Evolutionary conservation across 345 rosid species (phyloP).

Genomic region (Euphorbia lathyris): DNA sequence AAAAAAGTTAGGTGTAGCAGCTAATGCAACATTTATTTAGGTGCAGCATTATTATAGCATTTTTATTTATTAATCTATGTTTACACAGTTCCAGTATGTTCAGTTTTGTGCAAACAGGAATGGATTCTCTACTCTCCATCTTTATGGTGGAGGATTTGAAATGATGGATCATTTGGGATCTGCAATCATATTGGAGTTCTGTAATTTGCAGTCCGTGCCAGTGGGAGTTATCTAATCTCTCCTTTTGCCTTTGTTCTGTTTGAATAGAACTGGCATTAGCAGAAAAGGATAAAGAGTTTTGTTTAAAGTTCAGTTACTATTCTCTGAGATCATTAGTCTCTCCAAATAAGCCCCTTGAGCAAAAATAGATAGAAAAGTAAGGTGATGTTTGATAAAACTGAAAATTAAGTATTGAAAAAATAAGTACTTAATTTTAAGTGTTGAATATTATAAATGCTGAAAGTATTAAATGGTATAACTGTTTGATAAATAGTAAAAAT

Average conservation of each 20-base stretch:
- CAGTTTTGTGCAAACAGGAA: background rate
- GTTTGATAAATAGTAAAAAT: too few species aligned
- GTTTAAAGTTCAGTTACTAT: background rate
- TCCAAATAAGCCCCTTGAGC: background rate
- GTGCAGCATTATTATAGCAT: background rate
- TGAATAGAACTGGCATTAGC: background rate
- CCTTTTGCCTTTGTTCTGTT: background rate
- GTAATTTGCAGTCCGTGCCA: background rate
- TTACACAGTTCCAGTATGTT: background rate
- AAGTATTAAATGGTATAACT: too few species aligned
- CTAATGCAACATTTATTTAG: background rate
- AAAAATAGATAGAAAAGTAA: background rate
- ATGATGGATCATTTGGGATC: too few species aligned
- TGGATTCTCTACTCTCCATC: too few species aligned
- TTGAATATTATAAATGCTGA: too few species aligned
- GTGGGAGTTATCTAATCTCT: background rate
- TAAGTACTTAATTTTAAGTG: too few species aligned
- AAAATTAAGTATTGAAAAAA: too few species aligned
- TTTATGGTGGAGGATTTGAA: too few species aligned
- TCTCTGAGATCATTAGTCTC: background rate
- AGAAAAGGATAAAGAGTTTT: background rate
- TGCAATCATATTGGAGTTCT: too few species aligned
- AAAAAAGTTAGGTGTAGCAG: background rate
- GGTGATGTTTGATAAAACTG: too few species aligned
- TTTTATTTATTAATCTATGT: background rate